Conservation (phyloP, 2,329 filamentous ascomycete species). For the Lachnellula suecica region DNA sequence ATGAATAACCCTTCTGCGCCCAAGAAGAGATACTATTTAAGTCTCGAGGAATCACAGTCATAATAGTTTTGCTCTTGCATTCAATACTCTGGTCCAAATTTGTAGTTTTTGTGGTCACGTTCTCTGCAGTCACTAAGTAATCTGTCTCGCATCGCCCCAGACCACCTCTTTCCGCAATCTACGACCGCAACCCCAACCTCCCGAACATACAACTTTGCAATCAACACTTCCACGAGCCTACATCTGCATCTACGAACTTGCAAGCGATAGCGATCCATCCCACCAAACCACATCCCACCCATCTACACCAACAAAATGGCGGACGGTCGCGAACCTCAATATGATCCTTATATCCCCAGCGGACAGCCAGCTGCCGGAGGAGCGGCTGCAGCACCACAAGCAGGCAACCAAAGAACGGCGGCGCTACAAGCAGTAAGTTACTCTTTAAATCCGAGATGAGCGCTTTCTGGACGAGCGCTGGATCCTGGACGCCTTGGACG, state of each 20-base stretch:
- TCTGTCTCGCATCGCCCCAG: neutral
- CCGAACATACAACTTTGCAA: constrained; percentile 2
- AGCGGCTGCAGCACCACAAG: constrained; percentile 35
- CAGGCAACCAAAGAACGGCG: constrained; percentile 61
- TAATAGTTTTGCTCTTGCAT: neutral
- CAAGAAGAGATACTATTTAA: neutral
- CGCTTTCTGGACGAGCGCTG: constrained; percentile 12
- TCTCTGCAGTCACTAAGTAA: no score
- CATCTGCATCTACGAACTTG: constrained; percentile 3
- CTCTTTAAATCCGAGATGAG: constrained; percentile 17
- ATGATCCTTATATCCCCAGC: constrained; percentile 35
- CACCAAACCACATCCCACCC: neutral
- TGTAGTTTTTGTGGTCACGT: no score
- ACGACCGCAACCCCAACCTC: constrained; percentile 1
- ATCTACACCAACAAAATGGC: constrained; percentile 28
- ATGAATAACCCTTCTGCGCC: no score
- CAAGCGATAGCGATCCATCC: constrained; percentile 9
- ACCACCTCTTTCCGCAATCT: constrained; percentile 1
- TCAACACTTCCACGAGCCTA: neutral
- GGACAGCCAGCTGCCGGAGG: constrained; percentile 22
- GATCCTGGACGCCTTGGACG: neutral
- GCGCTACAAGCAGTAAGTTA: constrained; percentile 82
- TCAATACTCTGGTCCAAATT: neutral
- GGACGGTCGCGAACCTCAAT: constrained; percentile 26
- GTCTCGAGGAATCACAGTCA: neutral